These are phyloP conservation scores for Citrus inodora DNA, from an alignment of 345 rosid genomes.

Conservation along the genomic window DNA sequence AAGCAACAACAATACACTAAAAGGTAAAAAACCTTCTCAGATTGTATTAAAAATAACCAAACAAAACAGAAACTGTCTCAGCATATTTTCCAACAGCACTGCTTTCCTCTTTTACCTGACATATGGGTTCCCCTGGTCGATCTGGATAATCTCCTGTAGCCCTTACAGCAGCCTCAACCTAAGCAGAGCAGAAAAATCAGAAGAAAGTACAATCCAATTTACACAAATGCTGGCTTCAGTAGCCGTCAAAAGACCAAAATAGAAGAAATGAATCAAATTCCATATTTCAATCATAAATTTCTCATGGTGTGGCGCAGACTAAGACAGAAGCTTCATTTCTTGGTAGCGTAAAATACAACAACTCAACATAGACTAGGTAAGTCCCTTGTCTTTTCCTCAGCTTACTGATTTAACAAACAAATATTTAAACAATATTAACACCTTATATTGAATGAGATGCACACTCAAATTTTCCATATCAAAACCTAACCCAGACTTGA, in stretches of 20 bases:
- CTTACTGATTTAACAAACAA: neutral
- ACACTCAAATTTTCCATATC: neutral
- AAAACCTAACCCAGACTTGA: slow-evolving; percentile 16
- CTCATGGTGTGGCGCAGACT: neutral
- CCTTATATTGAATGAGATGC: neutral
- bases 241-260: neutral
- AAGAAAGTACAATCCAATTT: slow-evolving; percentile 3
- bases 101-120: slow-evolving; percentile 54
- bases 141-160: slow-evolving; percentile 87
- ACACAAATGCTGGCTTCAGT: neutral
- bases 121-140: slow-evolving; percentile 75
- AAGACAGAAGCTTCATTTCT: neutral
- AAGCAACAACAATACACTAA: slow-evolving; percentile 9
- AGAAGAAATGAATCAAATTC: neutral
- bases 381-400: neutral
- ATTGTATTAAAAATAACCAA: neutral
- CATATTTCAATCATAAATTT: neutral
- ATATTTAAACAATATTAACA: neutral
- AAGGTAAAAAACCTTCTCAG: neutral
- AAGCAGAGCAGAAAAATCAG: slow-evolving; percentile 7
- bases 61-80: neutral
- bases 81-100: neutral
- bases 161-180: slow-evolving; percentile 77
- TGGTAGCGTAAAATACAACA: neutral
- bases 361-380: neutral